These are phyloP conservation scores for Metroxylon sagu DNA, from an alignment of 176 grass and related monocot genomes.

Conservation along the genomic window DNA sequence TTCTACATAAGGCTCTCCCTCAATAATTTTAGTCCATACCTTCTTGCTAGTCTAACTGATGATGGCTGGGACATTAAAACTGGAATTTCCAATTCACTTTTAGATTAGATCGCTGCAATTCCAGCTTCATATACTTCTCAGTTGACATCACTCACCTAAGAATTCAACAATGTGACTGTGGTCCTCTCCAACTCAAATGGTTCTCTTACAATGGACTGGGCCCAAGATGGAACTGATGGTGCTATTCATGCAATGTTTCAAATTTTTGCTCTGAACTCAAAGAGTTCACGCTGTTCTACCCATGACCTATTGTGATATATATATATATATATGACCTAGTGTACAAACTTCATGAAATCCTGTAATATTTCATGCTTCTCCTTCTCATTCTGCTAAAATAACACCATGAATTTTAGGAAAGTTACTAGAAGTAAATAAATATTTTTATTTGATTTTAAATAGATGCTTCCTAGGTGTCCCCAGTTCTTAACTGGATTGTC, in stretches of 20 bases:
- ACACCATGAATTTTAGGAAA: too few species aligned
- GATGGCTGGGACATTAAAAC: constrained; percentile 58
- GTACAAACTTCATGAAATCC: too few species aligned
- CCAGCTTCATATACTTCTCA: constrained; percentile 51
- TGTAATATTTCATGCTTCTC: too few species aligned
- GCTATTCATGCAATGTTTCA: constrained; percentile 63
- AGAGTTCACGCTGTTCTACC: not conserved
- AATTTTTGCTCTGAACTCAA: constrained; percentile 19
- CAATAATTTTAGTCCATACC: constrained; percentile 48
- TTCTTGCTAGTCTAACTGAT: constrained; percentile 74
- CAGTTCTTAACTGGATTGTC: too few species aligned
- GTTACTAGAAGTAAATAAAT: too few species aligned
- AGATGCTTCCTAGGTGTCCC: too few species aligned
- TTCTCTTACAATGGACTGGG: constrained; percentile 61
- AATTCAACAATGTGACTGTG: constrained; percentile 22
- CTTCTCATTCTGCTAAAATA: too few species aligned
- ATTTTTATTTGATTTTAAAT: too few species aligned
- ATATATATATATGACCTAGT: too few species aligned
- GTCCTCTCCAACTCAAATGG: constrained; percentile 48
- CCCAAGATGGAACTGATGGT: constrained; percentile 36
- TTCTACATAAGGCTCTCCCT: too few species aligned
- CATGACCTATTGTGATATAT: too few species aligned
- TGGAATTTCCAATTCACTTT: constrained; percentile 21
- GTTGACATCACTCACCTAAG: constrained; percentile 46
- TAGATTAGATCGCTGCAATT: constrained; percentile 61